A percentile compares a stretch with the other conserved stretches of the same genome.
These are phyloP conservation scores for Thermoascus crustaceus DNA, from an alignment of 2,329 filamentous ascomycete species.

Conservation along the genomic window DNA sequence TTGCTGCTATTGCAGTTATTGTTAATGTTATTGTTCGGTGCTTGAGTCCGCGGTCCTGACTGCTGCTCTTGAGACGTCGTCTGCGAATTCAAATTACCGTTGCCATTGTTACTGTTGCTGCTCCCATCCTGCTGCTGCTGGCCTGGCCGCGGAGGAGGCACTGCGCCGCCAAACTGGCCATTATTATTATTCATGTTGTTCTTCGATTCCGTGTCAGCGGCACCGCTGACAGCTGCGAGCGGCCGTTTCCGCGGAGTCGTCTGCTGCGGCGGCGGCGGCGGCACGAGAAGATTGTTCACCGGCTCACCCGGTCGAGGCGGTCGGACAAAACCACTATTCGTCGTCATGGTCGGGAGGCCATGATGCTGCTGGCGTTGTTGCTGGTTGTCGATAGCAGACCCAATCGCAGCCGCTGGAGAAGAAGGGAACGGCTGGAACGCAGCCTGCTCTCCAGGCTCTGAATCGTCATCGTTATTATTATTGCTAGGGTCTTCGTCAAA, in stretches of 20 bases:
- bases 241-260: conserved; percentile 4
- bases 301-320: conserved; percentile 11
- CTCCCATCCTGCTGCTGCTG: neutral
- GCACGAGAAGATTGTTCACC: conserved; percentile 10
- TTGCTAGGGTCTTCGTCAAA: no score
- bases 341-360: conserved; percentile 5
- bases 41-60: conserved; percentile 7
- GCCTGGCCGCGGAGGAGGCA: conserved; percentile 1
- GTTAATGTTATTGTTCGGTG: no score
- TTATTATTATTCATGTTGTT: conserved; percentile 6
- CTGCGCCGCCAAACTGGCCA: conserved; percentile 6
- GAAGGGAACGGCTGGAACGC: conserved; percentile 20
- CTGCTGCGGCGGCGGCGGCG: conserved; percentile 3
- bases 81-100: no score
- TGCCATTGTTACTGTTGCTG: no score
- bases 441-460: conserved; percentile 17
- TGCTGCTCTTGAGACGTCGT: no score
- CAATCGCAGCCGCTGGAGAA: conserved; percentile 11
- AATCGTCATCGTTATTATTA: no score
- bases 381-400: no score
- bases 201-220: no score
- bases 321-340: conserved; percentile 8
- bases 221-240: neutral
- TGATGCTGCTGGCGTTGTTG: conserved; percentile 13
- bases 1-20: no score